Conservation (phyloP, 805 yeast species). For the Lachancea kluyveri region DNA sequence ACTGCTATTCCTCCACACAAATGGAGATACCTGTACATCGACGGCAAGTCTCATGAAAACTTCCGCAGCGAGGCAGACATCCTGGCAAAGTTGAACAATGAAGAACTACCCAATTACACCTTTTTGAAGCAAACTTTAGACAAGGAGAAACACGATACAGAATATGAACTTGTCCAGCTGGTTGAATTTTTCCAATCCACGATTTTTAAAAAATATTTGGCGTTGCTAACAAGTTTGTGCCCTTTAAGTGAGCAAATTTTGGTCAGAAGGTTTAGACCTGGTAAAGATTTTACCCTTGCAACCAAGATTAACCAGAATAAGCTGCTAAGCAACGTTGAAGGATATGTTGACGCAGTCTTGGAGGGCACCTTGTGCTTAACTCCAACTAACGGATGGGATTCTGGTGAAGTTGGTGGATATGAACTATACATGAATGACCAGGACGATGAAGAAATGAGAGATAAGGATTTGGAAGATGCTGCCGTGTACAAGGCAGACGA, state of each 20-base stretch:
- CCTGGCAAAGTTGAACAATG: constrained; percentile 32
- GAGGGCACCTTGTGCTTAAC: constrained; percentile 83
- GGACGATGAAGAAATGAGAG: constrained; percentile 39
- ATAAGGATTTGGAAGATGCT: constrained; percentile 62
- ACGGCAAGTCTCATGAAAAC: constrained; percentile 44
- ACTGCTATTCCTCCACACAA: constrained; percentile 92
- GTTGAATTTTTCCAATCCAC: constrained; percentile 53
- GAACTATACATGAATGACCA: constrained; percentile 79
- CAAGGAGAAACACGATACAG: constrained; percentile 27
- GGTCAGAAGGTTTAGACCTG: constrained; percentile 88
- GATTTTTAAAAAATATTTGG: constrained; percentile 66
- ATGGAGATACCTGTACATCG: constrained; percentile 78
- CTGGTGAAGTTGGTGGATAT: constrained; percentile 92
- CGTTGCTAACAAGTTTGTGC: constrained; percentile 51
- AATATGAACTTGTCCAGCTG: constrained; percentile 42
- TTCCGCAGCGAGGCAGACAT: constrained; percentile 27
- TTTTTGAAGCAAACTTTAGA: constrained; percentile 21
- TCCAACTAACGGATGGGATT: constrained; percentile 75
- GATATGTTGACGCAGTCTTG: constrained; percentile 41
- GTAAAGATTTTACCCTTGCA: constrained; percentile 88
- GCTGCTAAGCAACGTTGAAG: constrained; percentile 28
- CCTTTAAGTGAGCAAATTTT: constrained; percentile 62
- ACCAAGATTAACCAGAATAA: constrained; percentile 45
- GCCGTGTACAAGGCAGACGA: constrained; percentile 63
- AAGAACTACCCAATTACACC: constrained; percentile 52